Evolutionary conservation across 2,329 filamentous ascomycete genomes (phyloP), one percentile per base, ranked within the genome.

Genomic region (Colletotrichum navitas): DNA sequence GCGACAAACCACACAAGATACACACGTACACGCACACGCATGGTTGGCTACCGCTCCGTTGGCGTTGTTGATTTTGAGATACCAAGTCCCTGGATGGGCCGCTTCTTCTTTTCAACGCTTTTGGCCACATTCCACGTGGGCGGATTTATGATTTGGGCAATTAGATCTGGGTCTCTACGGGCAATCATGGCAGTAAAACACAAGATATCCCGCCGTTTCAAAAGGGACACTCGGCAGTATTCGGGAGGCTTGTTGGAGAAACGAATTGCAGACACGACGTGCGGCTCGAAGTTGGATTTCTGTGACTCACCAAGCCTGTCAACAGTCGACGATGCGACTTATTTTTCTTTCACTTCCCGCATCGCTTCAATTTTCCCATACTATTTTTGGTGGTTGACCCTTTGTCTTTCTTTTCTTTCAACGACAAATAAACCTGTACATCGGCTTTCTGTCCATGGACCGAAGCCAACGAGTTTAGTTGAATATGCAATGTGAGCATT

Each of bases 21-120:
- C 26, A 65, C 56, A 65, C 56, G 60, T 32, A 65, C 55, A 68
- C 51, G 56, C 62, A 73, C 61, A 73, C 55, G 68, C 61, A 65
- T 64, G 64, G 72, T 72, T 73, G 69, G 69, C 68, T 54, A 69
- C 68, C 61, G 64, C 63, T 73, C 56, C 56, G 65, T 68, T 66
- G 72, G 72, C 72, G 72, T 73, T 73, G 72, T 68, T 73, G 64
- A 72, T 73, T 73, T 72, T 72, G 69, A 73, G 72, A 73, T 73
- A 73, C 72, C 72, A 73, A 73, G 69, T 69, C 61, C 69, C 69
- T 58, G 54, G 64, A 62, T 59, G 72, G 69, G 72, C 47, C 61
- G 52, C 51, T 63, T 73, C 64, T 73, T 68, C 69, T 55, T 69
- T 73, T 73, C 72, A 60, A 73, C 47, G 56, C 51, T 68, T 73